phyloP scores from a whole-genome alignment of 208 protist species.

The Acanthamoeba lenticulata region DNA sequence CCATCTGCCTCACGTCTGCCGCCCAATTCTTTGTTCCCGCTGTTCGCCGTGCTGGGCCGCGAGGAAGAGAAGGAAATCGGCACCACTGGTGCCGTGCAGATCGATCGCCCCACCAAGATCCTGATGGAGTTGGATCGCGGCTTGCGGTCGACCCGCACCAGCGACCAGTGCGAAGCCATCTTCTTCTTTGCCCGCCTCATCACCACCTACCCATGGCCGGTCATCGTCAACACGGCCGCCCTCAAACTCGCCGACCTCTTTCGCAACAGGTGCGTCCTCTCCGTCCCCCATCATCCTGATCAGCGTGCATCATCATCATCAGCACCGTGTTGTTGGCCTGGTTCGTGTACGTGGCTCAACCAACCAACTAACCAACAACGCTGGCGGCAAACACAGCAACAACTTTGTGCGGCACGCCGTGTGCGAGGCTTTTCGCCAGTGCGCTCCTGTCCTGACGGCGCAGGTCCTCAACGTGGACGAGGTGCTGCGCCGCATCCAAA shows the following conservation, averaged over 20 bases:
- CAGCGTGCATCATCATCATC: neutral
- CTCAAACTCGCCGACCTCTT: constrained; percentile 63
- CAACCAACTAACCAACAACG: no score
- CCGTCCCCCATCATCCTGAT: neutral
- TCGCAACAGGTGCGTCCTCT: constrained; percentile 25
- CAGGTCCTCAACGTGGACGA: constrained; percentile 57
- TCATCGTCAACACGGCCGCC: constrained; percentile 56
- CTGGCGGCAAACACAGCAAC: constrained; percentile 26
- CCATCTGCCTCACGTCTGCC: neutral
- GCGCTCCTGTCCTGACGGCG: neutral
- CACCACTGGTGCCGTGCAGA: neutral
- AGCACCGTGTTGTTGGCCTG: neutral
- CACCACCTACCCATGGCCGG: constrained; percentile 49
- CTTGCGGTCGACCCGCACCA: neutral
- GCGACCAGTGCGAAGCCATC: constrained; percentile 62
- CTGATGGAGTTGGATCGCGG: constrained; percentile 50
- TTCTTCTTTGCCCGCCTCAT: constrained; percentile 52
- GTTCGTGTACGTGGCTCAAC: neutral
- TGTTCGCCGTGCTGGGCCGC: neutral
- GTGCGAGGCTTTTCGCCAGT: neutral
- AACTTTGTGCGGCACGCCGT: constrained; percentile 39
- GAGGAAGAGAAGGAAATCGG: constrained; percentile 12
- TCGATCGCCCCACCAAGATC: neutral
- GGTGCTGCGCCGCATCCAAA: constrained; percentile 38
- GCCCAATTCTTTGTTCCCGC: constrained; percentile 61